Conservation (phyloP, 306 rosid genomes). For the Casuarina equisetifolia region DNA sequence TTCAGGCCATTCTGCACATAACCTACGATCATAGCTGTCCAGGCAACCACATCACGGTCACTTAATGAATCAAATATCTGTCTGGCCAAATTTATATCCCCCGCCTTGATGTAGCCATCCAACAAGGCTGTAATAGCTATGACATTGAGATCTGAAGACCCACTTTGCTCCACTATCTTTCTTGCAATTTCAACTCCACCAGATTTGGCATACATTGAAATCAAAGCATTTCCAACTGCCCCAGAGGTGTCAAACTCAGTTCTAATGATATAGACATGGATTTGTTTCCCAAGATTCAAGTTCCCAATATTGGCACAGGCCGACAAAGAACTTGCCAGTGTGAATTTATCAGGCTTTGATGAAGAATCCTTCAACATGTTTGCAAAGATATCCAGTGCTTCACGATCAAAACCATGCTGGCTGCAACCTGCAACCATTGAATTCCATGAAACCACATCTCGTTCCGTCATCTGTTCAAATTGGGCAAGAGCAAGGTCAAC, state of each 20-base stretch:
- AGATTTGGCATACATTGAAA: slow-evolving; percentile 80
- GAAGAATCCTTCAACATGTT: slow-evolving; percentile 51
- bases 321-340: slow-evolving; percentile 71
- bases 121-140: slow-evolving; percentile 81
- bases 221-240: slow-evolving; percentile 60
- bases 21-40: slow-evolving; percentile 97
- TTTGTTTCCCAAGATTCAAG: slow-evolving; percentile 69
- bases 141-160: slow-evolving; percentile 51
- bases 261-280: slow-evolving; percentile 63
- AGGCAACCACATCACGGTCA: slow-evolving; percentile 66
- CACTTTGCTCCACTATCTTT: slow-evolving; percentile 45
- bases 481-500: slow-evolving; percentile 58
- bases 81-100: slow-evolving; percentile 71
- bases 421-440: slow-evolving; percentile 65
- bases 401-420: slow-evolving; percentile 52
- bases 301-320: slow-evolving; percentile 75
- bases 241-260: slow-evolving; percentile 43
- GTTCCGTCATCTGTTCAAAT: slow-evolving; percentile 64
- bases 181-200: slow-evolving; percentile 61
- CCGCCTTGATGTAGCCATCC: slow-evolving; percentile 79
- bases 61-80: slow-evolving; percentile 70
- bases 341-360: slow-evolving; percentile 71
- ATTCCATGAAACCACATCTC: slow-evolving; percentile 73
- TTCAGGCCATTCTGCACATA: slow-evolving; percentile 65
- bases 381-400: slow-evolving; percentile 60